Percentiles rank a stretch among this genome's conserved stretches.
phyloP scores from a whole-genome alignment of 192 early-diverging fungal species.

The Coemansia sp. region DNA sequence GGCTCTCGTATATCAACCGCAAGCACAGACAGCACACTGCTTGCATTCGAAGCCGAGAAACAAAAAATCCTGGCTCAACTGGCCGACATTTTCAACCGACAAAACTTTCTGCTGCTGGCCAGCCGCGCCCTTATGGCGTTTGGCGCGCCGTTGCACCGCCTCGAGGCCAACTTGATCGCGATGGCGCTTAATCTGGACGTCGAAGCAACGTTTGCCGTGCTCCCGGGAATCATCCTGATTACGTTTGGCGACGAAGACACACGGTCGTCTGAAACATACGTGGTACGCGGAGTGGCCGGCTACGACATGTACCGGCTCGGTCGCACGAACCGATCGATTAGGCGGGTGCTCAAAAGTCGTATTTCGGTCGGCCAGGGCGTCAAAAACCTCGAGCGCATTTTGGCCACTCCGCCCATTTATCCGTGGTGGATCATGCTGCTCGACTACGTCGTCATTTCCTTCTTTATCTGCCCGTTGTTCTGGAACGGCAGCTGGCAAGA shows the following conservation, averaged over 20 bases:
- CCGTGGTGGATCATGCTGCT: constrained; percentile 61
- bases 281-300: constrained; percentile 59
- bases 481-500: constrained; percentile 71
- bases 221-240: constrained; percentile 73
- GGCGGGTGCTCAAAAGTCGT: constrained; percentile 62
- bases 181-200: constrained; percentile 65
- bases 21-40: constrained; percentile 36
- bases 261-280: constrained; percentile 72
- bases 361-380: constrained; percentile 66
- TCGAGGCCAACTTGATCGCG: constrained; percentile 64
- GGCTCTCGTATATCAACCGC: constrained; percentile 39
- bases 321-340: constrained; percentile 63
- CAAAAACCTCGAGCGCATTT: constrained; percentile 61
- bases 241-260: constrained; percentile 72
- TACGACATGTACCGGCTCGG: constrained; percentile 71
- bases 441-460: constrained; percentile 58
- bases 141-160: constrained; percentile 66
- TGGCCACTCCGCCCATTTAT: constrained; percentile 57
- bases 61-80: constrained; percentile 57
- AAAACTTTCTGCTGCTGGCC: constrained; percentile 63
- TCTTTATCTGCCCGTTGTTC: constrained; percentile 66
- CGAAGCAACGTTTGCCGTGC: constrained; percentile 64
- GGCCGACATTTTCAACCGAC: constrained; percentile 68
- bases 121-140: constrained; percentile 69
- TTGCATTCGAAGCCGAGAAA: constrained; percentile 41